These are phyloP conservation scores for Mycena metata DNA, from an alignment of 768 basidiomycete genomes.

Conservation along the genomic window DNA sequence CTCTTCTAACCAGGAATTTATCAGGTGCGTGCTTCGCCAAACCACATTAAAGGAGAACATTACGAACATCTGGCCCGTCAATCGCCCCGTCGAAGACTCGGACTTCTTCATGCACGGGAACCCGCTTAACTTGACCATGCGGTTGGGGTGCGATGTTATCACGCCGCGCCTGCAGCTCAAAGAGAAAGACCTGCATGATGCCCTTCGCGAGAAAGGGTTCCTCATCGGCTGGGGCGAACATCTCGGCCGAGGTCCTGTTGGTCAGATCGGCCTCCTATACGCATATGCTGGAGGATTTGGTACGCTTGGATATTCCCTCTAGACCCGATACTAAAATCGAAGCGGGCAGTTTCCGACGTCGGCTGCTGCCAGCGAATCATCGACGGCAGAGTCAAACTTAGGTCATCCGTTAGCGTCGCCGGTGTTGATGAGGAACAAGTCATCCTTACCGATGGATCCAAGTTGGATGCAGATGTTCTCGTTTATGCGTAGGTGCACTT, in stretches of 20 bases:
- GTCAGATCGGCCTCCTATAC: neutral
- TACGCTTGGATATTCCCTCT: neutral
- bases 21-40: constrained; percentile 1
- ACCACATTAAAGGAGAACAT: too few species aligned
- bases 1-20: too few species aligned
- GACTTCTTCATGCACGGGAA: constrained; percentile 6
- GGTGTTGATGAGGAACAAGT: neutral
- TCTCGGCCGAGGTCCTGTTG: constrained; percentile 2
- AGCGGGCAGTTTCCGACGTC: constrained; percentile 7
- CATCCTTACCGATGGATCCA: constrained; percentile 2
- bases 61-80: constrained; percentile 1
- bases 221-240: neutral
- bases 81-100: constrained; percentile 1
- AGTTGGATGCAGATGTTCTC: constrained; percentile 4
- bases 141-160: neutral
- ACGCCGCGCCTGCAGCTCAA: neutral
- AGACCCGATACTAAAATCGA: neutral
- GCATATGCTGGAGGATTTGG: constrained; percentile 2
- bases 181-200: neutral
- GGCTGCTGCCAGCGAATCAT: constrained; percentile 10
- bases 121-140: neutral
- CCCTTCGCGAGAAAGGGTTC: neutral
- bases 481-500: neutral
- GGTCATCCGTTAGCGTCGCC: too few species aligned
- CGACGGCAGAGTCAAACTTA: constrained; percentile 10